These are phyloP conservation scores for Saccharomyces kudriavzevii DNA, from an alignment of 805 yeast genomes.

Conservation along the genomic window DNA sequence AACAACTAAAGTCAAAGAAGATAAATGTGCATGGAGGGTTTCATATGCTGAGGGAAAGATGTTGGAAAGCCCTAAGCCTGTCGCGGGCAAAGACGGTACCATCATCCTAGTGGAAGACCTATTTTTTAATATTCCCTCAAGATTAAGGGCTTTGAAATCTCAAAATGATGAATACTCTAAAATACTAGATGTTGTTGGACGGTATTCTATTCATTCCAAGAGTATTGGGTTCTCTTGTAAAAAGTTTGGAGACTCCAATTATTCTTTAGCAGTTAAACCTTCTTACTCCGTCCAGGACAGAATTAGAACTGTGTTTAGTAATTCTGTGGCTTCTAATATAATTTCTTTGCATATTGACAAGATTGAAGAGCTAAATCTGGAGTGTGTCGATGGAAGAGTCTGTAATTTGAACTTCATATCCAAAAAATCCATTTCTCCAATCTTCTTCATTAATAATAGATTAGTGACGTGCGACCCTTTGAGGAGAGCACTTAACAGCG, in stretches of 20 bases:
- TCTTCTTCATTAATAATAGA: conserved; percentile 80
- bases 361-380: conserved; percentile 42
- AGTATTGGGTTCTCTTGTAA: conserved; percentile 73
- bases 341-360: conserved; percentile 37
- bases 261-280: conserved; percentile 52
- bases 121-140: conserved; percentile 78
- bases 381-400: conserved; percentile 48
- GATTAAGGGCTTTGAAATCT: conserved; percentile 58
- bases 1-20: conserved; percentile 55
- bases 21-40: conserved; percentile 64
- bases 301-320: conserved; percentile 66
- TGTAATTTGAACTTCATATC: conserved; percentile 62
- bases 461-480: conserved; percentile 78
- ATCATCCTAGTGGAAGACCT: conserved; percentile 78
- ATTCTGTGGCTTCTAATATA: conserved; percentile 56
- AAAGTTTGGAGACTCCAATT: conserved; percentile 67
- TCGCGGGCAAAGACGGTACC: conserved; percentile 86
- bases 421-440: conserved; percentile 57
- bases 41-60: conserved; percentile 61
- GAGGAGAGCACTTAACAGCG: conserved; percentile 53
- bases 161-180: conserved; percentile 66
- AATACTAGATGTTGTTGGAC: conserved; percentile 74
- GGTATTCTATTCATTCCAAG: conserved; percentile 69
- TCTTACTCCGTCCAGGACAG: conserved; percentile 50
- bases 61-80: conserved; percentile 50